These are phyloP conservation scores for Wallemia ichthyophaga DNA, from an alignment of 1,284 basidiomycete species.

Conservation along the genomic window DNA sequence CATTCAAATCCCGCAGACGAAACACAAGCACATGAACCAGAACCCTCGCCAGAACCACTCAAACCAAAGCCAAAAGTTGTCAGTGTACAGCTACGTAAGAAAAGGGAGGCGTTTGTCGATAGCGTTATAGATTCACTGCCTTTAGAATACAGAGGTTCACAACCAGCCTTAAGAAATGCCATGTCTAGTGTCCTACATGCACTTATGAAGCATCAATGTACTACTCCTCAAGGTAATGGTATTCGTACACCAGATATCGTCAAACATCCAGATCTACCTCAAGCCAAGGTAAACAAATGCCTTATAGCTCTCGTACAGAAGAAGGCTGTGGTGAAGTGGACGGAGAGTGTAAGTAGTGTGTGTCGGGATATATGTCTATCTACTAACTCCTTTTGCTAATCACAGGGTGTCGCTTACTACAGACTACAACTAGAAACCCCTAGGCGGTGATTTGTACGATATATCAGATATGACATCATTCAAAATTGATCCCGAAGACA, in stretches of 20 bases:
- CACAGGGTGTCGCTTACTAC: background rate
- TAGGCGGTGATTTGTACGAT: background rate
- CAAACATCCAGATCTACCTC: constrained; percentile 46
- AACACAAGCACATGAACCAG: background rate
- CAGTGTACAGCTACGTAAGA: background rate
- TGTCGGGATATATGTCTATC: no score
- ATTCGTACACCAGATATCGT: constrained; percentile 36
- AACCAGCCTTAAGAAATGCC: background rate
- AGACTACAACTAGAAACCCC: background rate
- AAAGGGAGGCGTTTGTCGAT: background rate
- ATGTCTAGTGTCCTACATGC: background rate
- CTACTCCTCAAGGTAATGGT: background rate
- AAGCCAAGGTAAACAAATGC: constrained; percentile 72
- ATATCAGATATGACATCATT: background rate
- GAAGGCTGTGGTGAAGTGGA: constrained; percentile 43
- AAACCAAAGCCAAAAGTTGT: background rate
- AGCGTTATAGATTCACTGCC: background rate
- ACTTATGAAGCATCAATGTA: background rate
- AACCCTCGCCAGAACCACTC: background rate
- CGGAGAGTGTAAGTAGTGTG: constrained; percentile 15
- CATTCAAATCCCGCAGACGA: background rate
- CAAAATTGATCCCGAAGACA: no score
- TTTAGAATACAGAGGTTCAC: background rate
- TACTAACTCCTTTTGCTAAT: no score
- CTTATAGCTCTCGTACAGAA: constrained; percentile 64